Conservation (phyloP, 148 eudicot species). For the Nepenthes mirabilis region DNA sequence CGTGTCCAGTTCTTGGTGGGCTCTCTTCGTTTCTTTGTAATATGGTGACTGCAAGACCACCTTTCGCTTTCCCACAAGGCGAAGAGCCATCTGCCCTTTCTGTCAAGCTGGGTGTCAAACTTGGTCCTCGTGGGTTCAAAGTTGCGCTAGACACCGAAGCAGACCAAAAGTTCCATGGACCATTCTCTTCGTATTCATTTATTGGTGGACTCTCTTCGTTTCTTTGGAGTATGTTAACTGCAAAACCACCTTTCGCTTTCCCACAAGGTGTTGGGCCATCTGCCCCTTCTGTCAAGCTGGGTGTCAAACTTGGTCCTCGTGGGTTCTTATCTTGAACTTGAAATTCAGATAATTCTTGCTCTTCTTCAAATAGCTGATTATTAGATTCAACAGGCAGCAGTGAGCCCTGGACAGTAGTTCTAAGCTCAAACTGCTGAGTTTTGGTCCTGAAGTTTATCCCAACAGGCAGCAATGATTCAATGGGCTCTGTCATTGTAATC, state of each 20-base stretch:
- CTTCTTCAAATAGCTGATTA: not conserved
- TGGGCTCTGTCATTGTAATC: not conserved
- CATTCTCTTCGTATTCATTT: slow-evolving; percentile 7
- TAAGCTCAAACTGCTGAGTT: not conserved
- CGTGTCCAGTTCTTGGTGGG: slow-evolving; percentile 5
- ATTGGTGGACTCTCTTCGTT: slow-evolving; percentile 8
- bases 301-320: not conserved
- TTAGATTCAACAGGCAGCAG: not conserved
- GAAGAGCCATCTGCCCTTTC: not conserved
- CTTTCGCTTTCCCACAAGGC: not conserved
- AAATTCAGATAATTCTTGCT: not conserved
- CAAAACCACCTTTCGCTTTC: not conserved
- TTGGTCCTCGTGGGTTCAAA: not conserved
- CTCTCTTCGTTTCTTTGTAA: slow-evolving; percentile 6
- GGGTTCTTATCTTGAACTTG: not conserved
- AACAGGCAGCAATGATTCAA: too few relatives aligned
- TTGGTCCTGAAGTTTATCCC: too few relatives aligned
- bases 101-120: not conserved
- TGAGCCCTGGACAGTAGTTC: not conserved
- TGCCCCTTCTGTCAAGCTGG: not conserved
- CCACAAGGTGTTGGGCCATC: not conserved
- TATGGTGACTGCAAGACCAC: not conserved
- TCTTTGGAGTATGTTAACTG: not conserved
- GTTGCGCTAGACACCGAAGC: too few relatives aligned
- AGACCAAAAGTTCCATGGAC: slow-evolving; percentile 25